Base-by-base conservation (phyloP, 2,329 filamentous ascomycete species). In the Bipolaris bicolor region DNA sequence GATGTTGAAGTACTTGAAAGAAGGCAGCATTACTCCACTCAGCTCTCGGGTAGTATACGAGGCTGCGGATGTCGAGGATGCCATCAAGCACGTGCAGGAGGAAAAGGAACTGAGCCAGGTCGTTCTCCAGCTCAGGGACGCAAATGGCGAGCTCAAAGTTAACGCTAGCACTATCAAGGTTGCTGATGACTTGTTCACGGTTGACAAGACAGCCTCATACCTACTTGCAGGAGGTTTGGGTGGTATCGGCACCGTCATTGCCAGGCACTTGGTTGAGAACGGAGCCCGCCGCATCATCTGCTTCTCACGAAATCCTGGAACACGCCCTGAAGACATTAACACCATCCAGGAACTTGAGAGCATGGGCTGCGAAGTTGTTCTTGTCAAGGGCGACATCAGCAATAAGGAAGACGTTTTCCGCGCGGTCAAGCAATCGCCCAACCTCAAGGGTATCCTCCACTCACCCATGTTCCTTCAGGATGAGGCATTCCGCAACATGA, bases 161-260 rank as follows among this genome's bases (percentile, higher is more conserved):
- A n/a, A 18, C 13, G 20, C 34, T 6, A 39, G 13, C 36, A 29
- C 15, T 4, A 16, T 39, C 24, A 16, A 37, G 7, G 34, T 22
- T 7, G 26, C 34, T 22, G 44, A 33, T 37, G 18, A 31, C 24
- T 18, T 26, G 13, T 31, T 49, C 26, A 44, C 13, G 7, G 2
- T 52, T 13, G 40, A 45, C 11, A 13, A 16, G 9, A 15, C 40
- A 33, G 37, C 16, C 15, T 62, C 63, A 2, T 73, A 71, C 40
- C 58, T 73, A 2, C 37, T 73, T 3, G 44, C 62, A 13, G 70
- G 70, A 7, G 65, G 70, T 7, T 40, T 73, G 2, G 62, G 62
- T 18, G 70, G 70, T 11, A 49, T 73, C 2, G 65, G 68, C 0
- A 31, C 55, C 1, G 41, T 58, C 7, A 40, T 71, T 2, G 49